Percentiles rank a stretch among this genome's conserved stretches.
phyloP scores from a whole-genome alignment of 805 yeast genomes.

The Tetrapisispora taiwanensis region DNA sequence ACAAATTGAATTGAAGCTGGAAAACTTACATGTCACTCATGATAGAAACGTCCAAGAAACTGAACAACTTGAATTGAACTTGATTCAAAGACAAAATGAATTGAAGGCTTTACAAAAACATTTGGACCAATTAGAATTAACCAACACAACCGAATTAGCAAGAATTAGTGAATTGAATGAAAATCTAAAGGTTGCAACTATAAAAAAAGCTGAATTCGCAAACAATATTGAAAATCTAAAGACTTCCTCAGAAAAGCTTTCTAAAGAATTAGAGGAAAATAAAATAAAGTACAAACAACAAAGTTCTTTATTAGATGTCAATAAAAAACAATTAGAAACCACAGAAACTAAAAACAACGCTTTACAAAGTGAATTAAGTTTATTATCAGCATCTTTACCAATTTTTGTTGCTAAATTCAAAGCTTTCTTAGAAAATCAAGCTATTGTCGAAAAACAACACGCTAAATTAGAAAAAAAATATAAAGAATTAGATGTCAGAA shows the following conservation, averaged over 20 bases:
- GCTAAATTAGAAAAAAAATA: conserved; percentile 20
- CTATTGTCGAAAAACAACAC: conserved; percentile 28
- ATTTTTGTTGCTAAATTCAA: conserved; percentile 20
- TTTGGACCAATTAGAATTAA: conserved; percentile 69
- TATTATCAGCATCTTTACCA: conserved; percentile 21
- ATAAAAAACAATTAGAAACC: conserved; percentile 56
- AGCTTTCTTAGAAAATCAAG: conserved; percentile 30
- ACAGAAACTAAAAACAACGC: conserved; percentile 39
- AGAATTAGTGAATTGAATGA: conserved; percentile 53
- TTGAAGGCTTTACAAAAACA: conserved; percentile 63
- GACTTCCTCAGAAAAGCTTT: conserved; percentile 53
- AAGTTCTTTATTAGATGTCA: conserved; percentile 50
- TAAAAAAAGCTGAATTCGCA: conserved; percentile 51
- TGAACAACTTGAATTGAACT: conserved; percentile 54
- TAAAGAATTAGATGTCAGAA: conserved; percentile 27
- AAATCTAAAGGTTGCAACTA: conserved; percentile 54
- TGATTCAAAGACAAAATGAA: conserved; percentile 51
- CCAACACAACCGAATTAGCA: conserved; percentile 56
- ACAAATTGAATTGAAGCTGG: conserved; percentile 64
- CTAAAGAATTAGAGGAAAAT: conserved; percentile 42
- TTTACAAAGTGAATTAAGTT: conserved; percentile 34
- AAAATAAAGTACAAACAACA: conserved; percentile 49
- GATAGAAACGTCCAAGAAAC: conserved; percentile 74
- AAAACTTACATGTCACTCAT: conserved; percentile 55
- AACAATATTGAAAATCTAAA: conserved; percentile 60